Evolutionary conservation across 1,284 basidiomycete genomes (phyloP).

Genomic region (Gymnopus androsaceus): DNA sequence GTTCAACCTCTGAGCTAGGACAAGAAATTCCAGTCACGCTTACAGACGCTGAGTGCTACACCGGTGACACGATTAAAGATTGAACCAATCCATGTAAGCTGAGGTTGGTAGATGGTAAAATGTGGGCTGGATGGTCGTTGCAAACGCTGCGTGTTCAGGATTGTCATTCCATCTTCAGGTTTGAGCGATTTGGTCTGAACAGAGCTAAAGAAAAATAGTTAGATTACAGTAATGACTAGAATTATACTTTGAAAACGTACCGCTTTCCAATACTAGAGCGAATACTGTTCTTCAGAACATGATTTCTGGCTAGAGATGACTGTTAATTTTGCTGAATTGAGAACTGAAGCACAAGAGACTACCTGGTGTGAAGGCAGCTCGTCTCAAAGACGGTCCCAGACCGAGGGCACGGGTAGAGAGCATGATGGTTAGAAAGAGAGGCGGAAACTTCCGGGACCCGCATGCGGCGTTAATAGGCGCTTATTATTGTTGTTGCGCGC

Average conservation of each 20-base stretch:
- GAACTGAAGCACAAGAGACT: slow-evolving; percentile 17
- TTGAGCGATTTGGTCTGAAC: slow-evolving; percentile 69
- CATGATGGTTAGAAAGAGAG: slow-evolving; percentile 42
- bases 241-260: slow-evolving; percentile 40
- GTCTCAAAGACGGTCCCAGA: slow-evolving; percentile 54
- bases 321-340: background rate
- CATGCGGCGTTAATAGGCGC: too few species aligned
- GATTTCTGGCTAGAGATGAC: background rate
- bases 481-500: too few species aligned
- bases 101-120: slow-evolving; percentile 95
- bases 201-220: slow-evolving; percentile 32
- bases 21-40: slow-evolving; percentile 36
- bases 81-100: slow-evolving; percentile 87
- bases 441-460: too few species aligned
- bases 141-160: slow-evolving; percentile 87
- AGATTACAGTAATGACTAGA: background rate
- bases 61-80: slow-evolving; percentile 89
- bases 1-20: background rate
- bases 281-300: slow-evolving; percentile 28
- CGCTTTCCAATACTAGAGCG: slow-evolving; percentile 48
- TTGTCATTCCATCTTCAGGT: slow-evolving; percentile 57
- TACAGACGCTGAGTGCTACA: slow-evolving; percentile 75
- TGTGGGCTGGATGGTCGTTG: slow-evolving; percentile 89
- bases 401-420: slow-evolving; percentile 54
- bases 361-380: slow-evolving; percentile 55